Evolutionary conservation across 306 rosid species (phyloP).

Genomic region (Cucurbita ficifolia): DNA sequence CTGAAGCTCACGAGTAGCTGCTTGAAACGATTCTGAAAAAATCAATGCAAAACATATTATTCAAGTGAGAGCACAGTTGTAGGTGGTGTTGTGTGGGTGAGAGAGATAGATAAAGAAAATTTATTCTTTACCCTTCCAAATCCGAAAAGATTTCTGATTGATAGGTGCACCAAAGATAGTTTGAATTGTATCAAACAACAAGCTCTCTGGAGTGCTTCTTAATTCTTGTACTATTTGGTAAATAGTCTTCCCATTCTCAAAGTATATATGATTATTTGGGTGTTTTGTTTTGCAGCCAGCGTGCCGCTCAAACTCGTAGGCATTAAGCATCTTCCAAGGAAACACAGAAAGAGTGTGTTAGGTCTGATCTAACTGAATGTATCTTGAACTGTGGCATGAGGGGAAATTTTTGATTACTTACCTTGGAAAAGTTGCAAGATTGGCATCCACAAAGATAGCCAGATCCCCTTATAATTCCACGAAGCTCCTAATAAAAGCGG

Average conservation of each 20-base stretch:
- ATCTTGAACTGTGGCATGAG: neutral
- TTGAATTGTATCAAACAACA: constrained; percentile 63
- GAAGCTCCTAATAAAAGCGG: constrained; percentile 50
- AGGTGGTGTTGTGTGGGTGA: neutral
- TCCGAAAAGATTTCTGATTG: constrained; percentile 66
- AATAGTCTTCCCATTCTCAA: constrained; percentile 73
- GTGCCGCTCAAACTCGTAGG: constrained; percentile 71
- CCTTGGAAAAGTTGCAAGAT: constrained; percentile 51
- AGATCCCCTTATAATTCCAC: constrained; percentile 66
- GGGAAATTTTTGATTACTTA: constrained; percentile 11
- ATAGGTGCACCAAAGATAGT: constrained; percentile 71
- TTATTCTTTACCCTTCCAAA: constrained; percentile 51
- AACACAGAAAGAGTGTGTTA: neutral
- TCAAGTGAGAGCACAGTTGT: neutral
- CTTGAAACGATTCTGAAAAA: constrained; percentile 75
- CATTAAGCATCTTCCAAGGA: constrained; percentile 35
- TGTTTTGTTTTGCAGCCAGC: constrained; percentile 80
- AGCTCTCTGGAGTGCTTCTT: constrained; percentile 61
- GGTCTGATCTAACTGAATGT: neutral
- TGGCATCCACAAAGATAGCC: constrained; percentile 85
- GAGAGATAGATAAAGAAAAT: neutral
- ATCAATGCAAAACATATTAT: neutral
- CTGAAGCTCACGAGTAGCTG: constrained; percentile 78
- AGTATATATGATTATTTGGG: constrained; percentile 78
- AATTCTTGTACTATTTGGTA: constrained; percentile 77